A percentile compares a stretch with the other conserved stretches of the same genome.
phyloP scores from a whole-genome alignment of 495 filamentous ascomycete genomes.

The Physcia stellaris region DNA sequence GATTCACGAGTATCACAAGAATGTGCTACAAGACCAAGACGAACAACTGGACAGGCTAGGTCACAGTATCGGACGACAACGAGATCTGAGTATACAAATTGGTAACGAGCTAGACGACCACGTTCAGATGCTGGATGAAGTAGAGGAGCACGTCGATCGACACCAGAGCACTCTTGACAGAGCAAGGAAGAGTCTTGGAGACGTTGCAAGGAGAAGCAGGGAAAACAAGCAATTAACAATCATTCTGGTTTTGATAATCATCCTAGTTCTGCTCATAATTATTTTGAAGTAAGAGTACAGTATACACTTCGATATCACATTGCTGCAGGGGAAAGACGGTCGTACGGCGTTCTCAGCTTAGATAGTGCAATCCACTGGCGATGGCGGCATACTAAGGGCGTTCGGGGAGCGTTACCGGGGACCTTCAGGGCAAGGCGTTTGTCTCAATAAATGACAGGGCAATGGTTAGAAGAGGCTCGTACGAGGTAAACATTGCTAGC shows the following conservation, averaged over 20 bases:
- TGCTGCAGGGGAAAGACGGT: too few relatives aligned
- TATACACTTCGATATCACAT: too few relatives aligned
- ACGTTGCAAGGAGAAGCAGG: slow-evolving; percentile 55
- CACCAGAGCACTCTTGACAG: slow-evolving; percentile 62
- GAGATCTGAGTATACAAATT: slow-evolving; percentile 89
- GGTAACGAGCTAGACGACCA: slow-evolving; percentile 91
- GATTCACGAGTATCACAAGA: slow-evolving; percentile 71
- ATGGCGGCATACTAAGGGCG: too few relatives aligned
- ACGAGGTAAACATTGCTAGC: too few relatives aligned
- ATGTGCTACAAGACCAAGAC: slow-evolving; percentile 74
- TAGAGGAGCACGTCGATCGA: slow-evolving; percentile 69
- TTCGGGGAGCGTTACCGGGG: too few relatives aligned
- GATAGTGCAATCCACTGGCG: too few relatives aligned
- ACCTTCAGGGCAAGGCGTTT: too few relatives aligned
- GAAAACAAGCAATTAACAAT: slow-evolving; percentile 71
- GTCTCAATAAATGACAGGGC: too few relatives aligned
- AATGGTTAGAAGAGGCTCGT: too few relatives aligned
- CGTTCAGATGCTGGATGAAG: slow-evolving; percentile 74
- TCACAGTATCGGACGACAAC: slow-evolving; percentile 75
- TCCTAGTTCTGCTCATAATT: slow-evolving; percentile 64
- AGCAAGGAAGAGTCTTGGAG: slow-evolving; percentile 55
- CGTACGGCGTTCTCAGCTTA: too few relatives aligned
- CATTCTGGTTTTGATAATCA: slow-evolving; percentile 61
- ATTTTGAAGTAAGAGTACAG: slow-evolving; percentile 59
- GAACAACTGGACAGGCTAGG: slow-evolving; percentile 82